Evolutionary conservation across 805 yeast genomes (phyloP), one percentile per base, ranked within the genome.

Genomic region (Metschnikowia santaceciliae): DNA sequence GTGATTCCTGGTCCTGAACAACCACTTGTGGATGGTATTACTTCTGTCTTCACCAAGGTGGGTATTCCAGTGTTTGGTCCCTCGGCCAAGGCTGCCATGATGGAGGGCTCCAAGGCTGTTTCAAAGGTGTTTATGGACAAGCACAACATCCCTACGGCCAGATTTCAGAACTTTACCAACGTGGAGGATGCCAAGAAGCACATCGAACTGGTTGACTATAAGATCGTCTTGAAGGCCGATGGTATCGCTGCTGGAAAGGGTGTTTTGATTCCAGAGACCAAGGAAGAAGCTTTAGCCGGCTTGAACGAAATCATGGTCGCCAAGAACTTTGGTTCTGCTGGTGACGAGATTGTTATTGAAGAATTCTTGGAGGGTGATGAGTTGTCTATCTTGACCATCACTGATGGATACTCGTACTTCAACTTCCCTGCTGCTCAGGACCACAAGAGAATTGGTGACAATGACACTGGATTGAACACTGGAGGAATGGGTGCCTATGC

Each of bases 401-500:
- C 90, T 61, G 99, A 94, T 66, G 99, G 99, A 51, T 92, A 94
- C 75, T 82, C 96, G 10, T 85, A 84, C 63, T 81, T 84, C 66
- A 91, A 89, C 66, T 80, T 94, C 52, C 99, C 99, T 40, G 88
- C 98, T 42, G 97, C 98, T 26, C 99, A 94, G 74, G 99, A 94
- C 67, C 99, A 94, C 74, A 94, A 94, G 75, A 84, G 99, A 69
- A 80, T 87, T 59, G 96, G 96, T 50, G 89, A 95, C 63, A 91
- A 91, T 54, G 99, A 94, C 68, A 75, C 83, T 37, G 99, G 99
- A 23, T 78, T 92, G 55, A 94, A 94, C 74, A 94, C 99, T 36
- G 99, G 99, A 60, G 99, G 99, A 56, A 94, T 94, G 99, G 99
- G 99, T 57, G 96, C 98, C 6, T 94, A 94, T 65, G 94, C 98